phyloP scores from a whole-genome alignment of 2,329 filamentous ascomycete genomes.

The Drechmeria coniospora region DNA sequence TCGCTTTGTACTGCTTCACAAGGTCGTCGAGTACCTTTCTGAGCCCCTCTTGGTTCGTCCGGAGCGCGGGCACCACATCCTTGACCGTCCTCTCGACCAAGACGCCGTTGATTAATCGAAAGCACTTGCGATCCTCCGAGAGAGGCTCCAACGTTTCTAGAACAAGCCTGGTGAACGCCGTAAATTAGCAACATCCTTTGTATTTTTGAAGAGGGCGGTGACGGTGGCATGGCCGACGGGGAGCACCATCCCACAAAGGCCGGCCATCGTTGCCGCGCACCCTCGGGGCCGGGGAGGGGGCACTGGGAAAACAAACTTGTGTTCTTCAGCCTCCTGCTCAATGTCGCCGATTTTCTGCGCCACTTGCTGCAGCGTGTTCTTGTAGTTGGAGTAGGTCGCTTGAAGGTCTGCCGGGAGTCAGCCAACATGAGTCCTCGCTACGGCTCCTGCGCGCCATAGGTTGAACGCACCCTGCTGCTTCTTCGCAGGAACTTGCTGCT shows the following conservation, averaged over 20 bases:
- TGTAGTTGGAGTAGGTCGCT: slow-evolving; percentile 63
- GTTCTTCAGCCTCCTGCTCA: slow-evolving; percentile 92
- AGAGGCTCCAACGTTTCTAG: slow-evolving; percentile 81
- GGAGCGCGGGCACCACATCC: slow-evolving; percentile 79
- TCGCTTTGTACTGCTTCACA: slow-evolving; percentile 88
- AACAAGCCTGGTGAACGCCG: slow-evolving; percentile 62
- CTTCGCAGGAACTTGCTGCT: slow-evolving; percentile 36
- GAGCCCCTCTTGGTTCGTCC: slow-evolving; percentile 86
- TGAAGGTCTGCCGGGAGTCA: slow-evolving; percentile 50
- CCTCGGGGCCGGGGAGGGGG: not conserved
- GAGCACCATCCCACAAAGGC: too few species aligned
- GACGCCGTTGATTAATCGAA: slow-evolving; percentile 96
- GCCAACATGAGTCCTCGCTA: not conserved
- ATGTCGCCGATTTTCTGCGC: slow-evolving; percentile 95
- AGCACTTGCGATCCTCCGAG: slow-evolving; percentile 79
- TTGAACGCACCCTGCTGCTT: slow-evolving; percentile 52
- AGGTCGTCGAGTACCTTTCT: slow-evolving; percentile 90
- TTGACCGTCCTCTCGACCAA: slow-evolving; percentile 86
- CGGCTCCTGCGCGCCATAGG: not conserved
- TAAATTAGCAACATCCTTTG: too few species aligned
- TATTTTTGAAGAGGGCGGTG: slow-evolving; percentile 4
- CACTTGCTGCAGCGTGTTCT: slow-evolving; percentile 71
- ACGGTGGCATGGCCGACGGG: slow-evolving; percentile 23
- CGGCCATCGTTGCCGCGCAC: not conserved
- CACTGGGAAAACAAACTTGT: slow-evolving; percentile 50